phyloP scores from a whole-genome alignment of 2,329 filamentous ascomycete genomes.

The Pestalotiopsis fici region DNA sequence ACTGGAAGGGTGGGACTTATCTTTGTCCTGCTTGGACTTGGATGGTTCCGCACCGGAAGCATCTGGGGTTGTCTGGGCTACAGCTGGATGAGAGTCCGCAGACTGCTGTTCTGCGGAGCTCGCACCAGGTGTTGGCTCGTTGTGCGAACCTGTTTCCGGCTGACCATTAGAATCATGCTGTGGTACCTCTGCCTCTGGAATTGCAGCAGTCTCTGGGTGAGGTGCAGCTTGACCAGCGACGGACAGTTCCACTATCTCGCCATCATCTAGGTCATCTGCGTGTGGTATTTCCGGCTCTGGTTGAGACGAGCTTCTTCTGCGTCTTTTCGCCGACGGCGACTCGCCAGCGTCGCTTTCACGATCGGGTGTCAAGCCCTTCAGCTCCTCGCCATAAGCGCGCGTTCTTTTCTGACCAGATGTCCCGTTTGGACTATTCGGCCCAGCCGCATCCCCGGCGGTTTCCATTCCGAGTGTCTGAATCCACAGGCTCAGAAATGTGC shows the following conservation, averaged over 20 bases:
- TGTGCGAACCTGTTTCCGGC: background rate
- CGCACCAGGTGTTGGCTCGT: background rate
- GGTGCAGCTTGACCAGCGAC: background rate
- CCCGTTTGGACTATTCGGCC: slow-evolving; percentile 11
- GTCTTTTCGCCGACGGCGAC: slow-evolving; percentile 21
- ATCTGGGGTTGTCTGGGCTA: background rate
- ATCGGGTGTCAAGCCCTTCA: slow-evolving; percentile 29
- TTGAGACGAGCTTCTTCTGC: slow-evolving; percentile 14
- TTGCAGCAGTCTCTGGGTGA: background rate
- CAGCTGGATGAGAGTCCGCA: background rate
- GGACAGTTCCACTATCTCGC: slow-evolving; percentile 27
- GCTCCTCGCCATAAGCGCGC: slow-evolving; percentile 29
- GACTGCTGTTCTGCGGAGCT: background rate
- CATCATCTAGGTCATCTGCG: slow-evolving; percentile 30
- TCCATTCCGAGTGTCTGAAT: background rate
- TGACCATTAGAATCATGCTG: background rate
- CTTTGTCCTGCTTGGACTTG: background rate
- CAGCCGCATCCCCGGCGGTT: background rate
- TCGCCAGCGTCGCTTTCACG: slow-evolving; percentile 13
- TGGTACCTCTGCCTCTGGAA: background rate
- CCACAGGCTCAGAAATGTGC: background rate
- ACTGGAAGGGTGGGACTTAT: slow-evolving; percentile 6
- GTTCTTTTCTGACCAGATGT: slow-evolving; percentile 23
- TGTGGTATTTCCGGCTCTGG: slow-evolving; percentile 12
- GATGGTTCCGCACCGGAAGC: background rate